Evolutionary conservation across 371 early-diverging fungal genomes (phyloP).

Genomic region (Mucor piriformis): DNA sequence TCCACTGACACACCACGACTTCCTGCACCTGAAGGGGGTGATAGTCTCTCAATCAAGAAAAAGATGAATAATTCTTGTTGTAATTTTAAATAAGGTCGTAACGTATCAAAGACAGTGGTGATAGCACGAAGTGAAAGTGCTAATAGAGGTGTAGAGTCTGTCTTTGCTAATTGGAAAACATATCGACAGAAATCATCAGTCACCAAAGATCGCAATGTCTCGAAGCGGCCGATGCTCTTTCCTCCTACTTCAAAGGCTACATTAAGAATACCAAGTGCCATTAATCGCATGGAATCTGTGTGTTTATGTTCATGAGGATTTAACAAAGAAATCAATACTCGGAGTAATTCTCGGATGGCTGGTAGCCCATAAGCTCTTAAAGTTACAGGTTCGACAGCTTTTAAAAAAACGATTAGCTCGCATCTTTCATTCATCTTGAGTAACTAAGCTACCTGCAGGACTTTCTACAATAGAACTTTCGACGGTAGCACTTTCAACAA

Average conservation of each 20-base stretch:
- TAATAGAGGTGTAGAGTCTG: conserved; percentile 64
- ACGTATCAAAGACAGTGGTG: conserved; percentile 76
- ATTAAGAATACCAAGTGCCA: conserved; percentile 81
- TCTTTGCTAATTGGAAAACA: conserved; percentile 77
- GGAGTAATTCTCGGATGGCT: conserved; percentile 84
- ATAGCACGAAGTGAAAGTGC: conserved; percentile 67
- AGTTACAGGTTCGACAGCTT: conserved; percentile 12
- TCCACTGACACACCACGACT: conserved; percentile 38
- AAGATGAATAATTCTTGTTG: conserved; percentile 83
- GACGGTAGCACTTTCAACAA: too few relatives aligned
- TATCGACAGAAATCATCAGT: conserved; percentile 86
- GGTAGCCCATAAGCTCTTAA: conserved; percentile 78
- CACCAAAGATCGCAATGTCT: conserved; percentile 69
- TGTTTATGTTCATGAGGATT: conserved; percentile 91
- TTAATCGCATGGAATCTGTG: conserved; percentile 90
- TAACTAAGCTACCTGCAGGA: conserved; percentile 1
- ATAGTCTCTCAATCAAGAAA: conserved; percentile 72
- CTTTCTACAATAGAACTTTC: too few relatives aligned
- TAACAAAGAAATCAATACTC: conserved; percentile 87
- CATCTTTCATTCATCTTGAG: too few relatives aligned
- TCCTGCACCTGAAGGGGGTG: conserved; percentile 47
- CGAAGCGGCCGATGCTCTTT: conserved; percentile 71
- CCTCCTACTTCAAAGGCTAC: conserved; percentile 88
- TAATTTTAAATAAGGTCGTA: conserved; percentile 68
- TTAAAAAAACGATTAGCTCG: too few relatives aligned